phyloP scores from a whole-genome alignment of 306 rosid species.

The Cucumis cinereus region DNA sequence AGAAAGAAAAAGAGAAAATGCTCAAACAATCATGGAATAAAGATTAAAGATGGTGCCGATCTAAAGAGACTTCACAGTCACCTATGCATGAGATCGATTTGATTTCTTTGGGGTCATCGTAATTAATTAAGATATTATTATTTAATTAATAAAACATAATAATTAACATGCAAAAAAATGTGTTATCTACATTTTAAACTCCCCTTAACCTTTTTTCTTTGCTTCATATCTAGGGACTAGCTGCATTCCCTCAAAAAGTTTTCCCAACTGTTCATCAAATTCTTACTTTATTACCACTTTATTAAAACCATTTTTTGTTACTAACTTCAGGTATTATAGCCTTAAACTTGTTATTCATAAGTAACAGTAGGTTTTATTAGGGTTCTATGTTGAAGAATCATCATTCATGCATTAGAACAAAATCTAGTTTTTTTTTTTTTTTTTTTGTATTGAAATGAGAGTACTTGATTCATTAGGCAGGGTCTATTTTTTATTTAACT shows the following conservation, averaged over 20 bases:
- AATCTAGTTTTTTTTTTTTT: background rate
- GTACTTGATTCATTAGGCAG: no score
- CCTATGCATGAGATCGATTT: constrained; percentile 1
- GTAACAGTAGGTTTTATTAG: background rate
- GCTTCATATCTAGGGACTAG: background rate
- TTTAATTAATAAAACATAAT: background rate
- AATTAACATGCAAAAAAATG: background rate
- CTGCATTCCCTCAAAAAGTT: background rate
- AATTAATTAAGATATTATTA: background rate
- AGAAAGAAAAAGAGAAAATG: background rate
- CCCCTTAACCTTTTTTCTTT: background rate
- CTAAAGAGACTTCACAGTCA: constrained; percentile 5
- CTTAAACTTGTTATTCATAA: no score
- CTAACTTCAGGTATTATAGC: no score
- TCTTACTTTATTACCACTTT: background rate
- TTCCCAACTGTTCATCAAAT: background rate
- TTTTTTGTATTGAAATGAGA: background rate
- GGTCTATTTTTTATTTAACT: no score
- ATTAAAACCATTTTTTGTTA: background rate
- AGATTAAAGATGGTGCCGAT: constrained; percentile 3
- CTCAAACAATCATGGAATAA: constrained; percentile 8
- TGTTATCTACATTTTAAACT: background rate
- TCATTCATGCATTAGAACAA: background rate
- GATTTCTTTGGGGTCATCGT: background rate
- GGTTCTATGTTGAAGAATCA: background rate